phyloP scores from a whole-genome alignment of 345 rosid genomes.

The Acer yangbiense region DNA sequence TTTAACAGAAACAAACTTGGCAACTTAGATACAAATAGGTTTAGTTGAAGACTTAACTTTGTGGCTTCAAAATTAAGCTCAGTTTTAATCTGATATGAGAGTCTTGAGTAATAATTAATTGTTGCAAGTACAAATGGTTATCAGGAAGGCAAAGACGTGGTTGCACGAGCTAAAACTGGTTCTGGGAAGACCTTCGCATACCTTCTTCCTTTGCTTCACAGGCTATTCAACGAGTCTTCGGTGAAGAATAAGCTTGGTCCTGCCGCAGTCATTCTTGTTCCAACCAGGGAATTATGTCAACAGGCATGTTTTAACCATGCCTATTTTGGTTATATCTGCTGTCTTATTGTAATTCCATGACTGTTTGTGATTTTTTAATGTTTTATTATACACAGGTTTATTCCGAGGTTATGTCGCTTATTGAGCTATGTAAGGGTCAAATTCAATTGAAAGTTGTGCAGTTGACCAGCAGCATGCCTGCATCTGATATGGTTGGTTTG shows the following conservation, averaged over 20 bases:
- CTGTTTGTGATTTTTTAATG: neutral
- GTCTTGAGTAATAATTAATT: neutral
- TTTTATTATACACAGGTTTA: constrained; percentile 49
- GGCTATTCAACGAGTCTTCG: constrained; percentile 52
- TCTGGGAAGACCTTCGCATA: constrained; percentile 92
- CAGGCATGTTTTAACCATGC: constrained; percentile 43
- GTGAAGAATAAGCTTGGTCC: constrained; percentile 63
- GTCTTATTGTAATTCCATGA: neutral
- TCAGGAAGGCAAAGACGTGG: constrained; percentile 91
- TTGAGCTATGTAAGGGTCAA: constrained; percentile 78
- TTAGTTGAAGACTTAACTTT: too few relatives aligned
- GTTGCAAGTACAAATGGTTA: neutral
- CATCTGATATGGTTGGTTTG: constrained; percentile 70
- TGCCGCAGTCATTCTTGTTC: constrained; percentile 74
- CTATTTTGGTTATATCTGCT: neutral
- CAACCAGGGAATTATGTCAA: constrained; percentile 78
- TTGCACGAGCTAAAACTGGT: constrained; percentile 87
- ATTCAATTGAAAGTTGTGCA: constrained; percentile 75
- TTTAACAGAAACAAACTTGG: neutral
- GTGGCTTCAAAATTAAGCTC: too few relatives aligned
- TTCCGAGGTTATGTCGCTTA: constrained; percentile 57
- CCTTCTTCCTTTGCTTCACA: constrained; percentile 83
- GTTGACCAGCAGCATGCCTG: constrained; percentile 68
- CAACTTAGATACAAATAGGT: neutral
- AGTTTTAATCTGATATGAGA: neutral